These are phyloP conservation scores for Cytospora schulzeri DNA, from an alignment of 2,329 filamentous ascomycete genomes.

Conservation along the genomic window DNA sequence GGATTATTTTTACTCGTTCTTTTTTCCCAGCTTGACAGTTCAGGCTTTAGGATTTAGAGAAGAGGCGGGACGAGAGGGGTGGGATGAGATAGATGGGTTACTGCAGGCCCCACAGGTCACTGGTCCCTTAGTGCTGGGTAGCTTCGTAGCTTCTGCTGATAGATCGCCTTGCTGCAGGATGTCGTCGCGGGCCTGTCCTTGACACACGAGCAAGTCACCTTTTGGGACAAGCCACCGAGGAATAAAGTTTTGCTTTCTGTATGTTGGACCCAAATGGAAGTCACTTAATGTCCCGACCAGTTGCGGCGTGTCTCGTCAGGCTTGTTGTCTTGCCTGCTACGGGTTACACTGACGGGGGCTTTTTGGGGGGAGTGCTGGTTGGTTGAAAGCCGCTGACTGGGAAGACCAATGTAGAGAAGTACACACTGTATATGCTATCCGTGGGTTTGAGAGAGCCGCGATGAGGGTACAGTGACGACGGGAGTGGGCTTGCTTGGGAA, in stretches of 20 bases:
- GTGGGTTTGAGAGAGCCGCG: constrained; percentile 10
- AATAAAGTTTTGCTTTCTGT: constrained; percentile 20
- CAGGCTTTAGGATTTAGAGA: constrained; percentile 33
- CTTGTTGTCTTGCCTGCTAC: constrained; percentile 24
- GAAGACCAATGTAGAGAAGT: constrained; percentile 14
- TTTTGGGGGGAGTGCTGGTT: constrained; percentile 19
- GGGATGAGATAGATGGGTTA: constrained; percentile 40
- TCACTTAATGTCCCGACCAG: constrained; percentile 24
- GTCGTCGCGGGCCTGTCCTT: constrained; percentile 26
- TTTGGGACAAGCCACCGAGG: constrained; percentile 18
- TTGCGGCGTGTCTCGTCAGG: constrained; percentile 24
- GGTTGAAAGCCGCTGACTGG: constrained; percentile 19
- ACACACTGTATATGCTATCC: constrained; percentile 8
- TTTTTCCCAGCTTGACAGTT: constrained; percentile 33
- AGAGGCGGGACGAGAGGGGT: constrained; percentile 33
- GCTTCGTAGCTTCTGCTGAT: constrained; percentile 30
- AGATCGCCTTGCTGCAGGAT: constrained; percentile 38
- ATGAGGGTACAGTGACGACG: constrained; percentile 13
- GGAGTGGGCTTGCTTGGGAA: constrained; percentile 25
- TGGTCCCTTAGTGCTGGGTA: constrained; percentile 34
- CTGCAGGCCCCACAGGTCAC: constrained; percentile 40
- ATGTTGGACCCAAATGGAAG: constrained; percentile 14
- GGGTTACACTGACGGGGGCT: constrained; percentile 26
- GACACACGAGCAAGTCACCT: constrained; percentile 20
- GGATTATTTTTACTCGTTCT: constrained; percentile 37